phyloP scores from a whole-genome alignment of 495 filamentous ascomycete genomes.

The Cercophora scortea region DNA sequence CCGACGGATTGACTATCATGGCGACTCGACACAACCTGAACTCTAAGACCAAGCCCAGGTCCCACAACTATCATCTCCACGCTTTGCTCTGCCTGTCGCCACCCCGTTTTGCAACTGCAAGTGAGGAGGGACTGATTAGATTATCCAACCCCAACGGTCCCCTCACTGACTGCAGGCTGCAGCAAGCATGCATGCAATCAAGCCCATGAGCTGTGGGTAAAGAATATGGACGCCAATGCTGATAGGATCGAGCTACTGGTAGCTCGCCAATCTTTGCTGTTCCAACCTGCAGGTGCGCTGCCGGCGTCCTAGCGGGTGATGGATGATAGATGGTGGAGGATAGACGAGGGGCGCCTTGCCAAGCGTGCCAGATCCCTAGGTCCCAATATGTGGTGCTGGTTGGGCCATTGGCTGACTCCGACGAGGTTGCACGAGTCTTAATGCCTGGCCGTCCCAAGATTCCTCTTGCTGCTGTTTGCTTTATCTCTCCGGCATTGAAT shows the following conservation, averaged over 20 bases:
- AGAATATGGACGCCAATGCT: background rate
- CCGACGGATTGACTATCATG: no score
- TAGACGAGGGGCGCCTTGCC: no score
- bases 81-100: no score
- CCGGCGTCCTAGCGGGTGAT: no score
- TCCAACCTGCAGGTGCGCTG: background rate
- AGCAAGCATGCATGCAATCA: background rate
- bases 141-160: background rate
- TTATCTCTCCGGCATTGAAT: constrained; percentile 7
- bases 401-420: background rate
- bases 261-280: background rate
- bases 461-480: background rate
- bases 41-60: no score
- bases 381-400: background rate
- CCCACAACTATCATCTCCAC: no score
- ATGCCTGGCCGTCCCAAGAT: background rate
- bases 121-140: no score
- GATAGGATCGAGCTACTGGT: background rate
- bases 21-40: no score
- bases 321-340: no score
- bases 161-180: background rate
- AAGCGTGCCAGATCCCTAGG: background rate
- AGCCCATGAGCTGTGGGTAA: background rate
- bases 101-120: no score
- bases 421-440: background rate